A percentile compares a stretch with the other conserved stretches of the same genome.
Conservation (phyloP, 208 protist genomes). For the Herpetomonas samuelpessoai region DNA sequence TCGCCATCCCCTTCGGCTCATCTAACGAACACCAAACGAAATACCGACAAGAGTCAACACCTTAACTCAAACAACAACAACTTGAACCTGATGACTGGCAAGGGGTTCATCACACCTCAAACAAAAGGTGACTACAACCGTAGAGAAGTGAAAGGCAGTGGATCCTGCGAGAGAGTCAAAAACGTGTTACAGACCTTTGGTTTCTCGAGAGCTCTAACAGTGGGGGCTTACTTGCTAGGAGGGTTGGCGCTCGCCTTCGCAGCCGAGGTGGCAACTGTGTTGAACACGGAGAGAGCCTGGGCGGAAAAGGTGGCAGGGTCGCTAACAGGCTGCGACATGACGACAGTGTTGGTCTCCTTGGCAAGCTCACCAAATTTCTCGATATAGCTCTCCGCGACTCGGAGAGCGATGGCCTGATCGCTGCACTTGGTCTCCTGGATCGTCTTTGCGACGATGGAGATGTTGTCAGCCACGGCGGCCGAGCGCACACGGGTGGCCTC, state of each 20-base stretch:
- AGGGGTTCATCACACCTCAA: too few relatives aligned
- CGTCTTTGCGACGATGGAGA: constrained; percentile 44
- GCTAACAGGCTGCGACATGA: constrained; percentile 90
- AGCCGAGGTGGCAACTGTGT: constrained; percentile 46
- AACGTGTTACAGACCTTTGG: too few relatives aligned
- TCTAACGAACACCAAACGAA: too few relatives aligned
- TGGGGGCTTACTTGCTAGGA: neutral
- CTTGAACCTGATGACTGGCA: too few relatives aligned
- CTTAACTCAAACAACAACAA: too few relatives aligned
- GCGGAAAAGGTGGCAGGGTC: constrained; percentile 90
- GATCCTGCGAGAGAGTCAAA: too few relatives aligned
- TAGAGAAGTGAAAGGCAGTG: too few relatives aligned
- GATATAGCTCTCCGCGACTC: constrained; percentile 93
- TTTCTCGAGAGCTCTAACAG: too few relatives aligned
- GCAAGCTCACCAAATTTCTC: constrained; percentile 90
- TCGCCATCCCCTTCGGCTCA: too few relatives aligned
- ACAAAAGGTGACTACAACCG: too few relatives aligned
- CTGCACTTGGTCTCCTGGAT: constrained; percentile 39
- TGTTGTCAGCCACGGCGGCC: constrained; percentile 63
- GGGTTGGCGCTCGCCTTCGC: constrained; percentile 15
- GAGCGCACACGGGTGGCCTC: constrained; percentile 61
- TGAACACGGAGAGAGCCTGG: constrained; percentile 89
- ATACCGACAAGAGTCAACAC: too few relatives aligned
- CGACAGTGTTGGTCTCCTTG: constrained; percentile 92
- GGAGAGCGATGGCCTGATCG: constrained; percentile 74